phyloP scores from a whole-genome alignment of 805 yeast species.

The Candida odintsovae region DNA sequence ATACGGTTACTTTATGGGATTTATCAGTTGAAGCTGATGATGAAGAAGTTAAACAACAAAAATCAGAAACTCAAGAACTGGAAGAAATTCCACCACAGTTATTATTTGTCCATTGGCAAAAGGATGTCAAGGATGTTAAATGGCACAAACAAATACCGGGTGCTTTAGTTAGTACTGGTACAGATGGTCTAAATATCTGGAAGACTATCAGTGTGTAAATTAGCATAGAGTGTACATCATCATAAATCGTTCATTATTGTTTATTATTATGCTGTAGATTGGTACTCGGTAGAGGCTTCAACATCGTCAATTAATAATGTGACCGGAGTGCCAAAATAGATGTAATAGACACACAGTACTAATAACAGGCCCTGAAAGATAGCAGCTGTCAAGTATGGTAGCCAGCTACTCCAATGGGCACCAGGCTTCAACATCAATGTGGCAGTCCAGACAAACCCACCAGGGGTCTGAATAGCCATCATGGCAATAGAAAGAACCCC shows the following conservation, averaged over 20 bases:
- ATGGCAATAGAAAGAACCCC: conserved; percentile 75
- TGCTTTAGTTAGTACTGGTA: conserved; percentile 87
- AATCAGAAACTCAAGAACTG: conserved; percentile 69
- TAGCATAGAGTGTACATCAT: background rate
- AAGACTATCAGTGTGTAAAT: conserved; percentile 86
- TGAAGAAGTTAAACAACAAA: conserved; percentile 88
- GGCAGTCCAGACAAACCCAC: conserved; percentile 78
- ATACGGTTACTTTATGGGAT: conserved; percentile 97
- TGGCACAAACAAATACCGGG: conserved; percentile 99
- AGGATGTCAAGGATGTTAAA: conserved; percentile 93
- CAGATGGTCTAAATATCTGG: conserved; percentile 93
- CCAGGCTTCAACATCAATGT: conserved; percentile 67
- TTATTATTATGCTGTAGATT: background rate
- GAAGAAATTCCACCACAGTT: conserved; percentile 93
- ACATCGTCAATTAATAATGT: background rate
- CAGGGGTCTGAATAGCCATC: conserved; percentile 88
- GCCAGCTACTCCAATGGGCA: conserved; percentile 82
- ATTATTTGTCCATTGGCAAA: conserved; percentile 96
- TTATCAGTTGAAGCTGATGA: conserved; percentile 98
- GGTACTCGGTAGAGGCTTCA: background rate
- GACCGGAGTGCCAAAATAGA: conserved; percentile 6
- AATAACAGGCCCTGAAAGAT: conserved; percentile 56
- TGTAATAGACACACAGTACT: conserved; percentile 54
- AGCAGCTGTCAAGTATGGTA: conserved; percentile 73
- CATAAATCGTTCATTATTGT: background rate